Percentiles rank a stretch among this genome's conserved stretches.
Conservation (phyloP, 2,329 filamentous ascomycete genomes). For the Ilyonectria robusta region DNA sequence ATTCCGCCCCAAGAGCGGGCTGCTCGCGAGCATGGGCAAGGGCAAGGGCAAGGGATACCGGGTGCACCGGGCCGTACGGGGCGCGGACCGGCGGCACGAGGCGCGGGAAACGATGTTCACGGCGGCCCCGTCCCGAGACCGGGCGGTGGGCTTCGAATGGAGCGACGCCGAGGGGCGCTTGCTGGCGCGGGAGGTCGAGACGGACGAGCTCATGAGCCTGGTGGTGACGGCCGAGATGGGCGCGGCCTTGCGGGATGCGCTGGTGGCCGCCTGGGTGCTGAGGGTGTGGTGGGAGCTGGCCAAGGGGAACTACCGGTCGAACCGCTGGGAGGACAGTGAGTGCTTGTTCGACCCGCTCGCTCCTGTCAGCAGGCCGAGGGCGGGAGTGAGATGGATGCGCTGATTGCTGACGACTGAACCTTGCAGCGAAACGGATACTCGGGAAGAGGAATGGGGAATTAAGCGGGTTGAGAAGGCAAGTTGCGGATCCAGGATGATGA, state of each 20-base stretch:
- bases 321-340: slow-evolving; percentile 37
- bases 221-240: slow-evolving; percentile 51
- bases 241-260: slow-evolving; percentile 49
- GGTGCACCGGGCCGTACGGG: slow-evolving; percentile 48
- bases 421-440: slow-evolving; percentile 32
- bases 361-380: background rate
- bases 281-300: slow-evolving; percentile 53
- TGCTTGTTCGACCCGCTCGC: background rate
- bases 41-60: slow-evolving; percentile 43
- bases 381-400: slow-evolving; percentile 1
- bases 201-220: slow-evolving; percentile 47
- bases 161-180: slow-evolving; percentile 45
- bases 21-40: slow-evolving; percentile 37
- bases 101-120: slow-evolving; percentile 48
- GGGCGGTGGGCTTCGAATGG: slow-evolving; percentile 52
- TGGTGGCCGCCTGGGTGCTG: slow-evolving; percentile 54
- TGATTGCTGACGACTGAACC: slow-evolving; percentile 28
- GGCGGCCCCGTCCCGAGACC: slow-evolving; percentile 44
- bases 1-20: slow-evolving; percentile 39
- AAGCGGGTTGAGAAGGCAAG: slow-evolving; percentile 11
- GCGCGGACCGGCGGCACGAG: slow-evolving; percentile 42
- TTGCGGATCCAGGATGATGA: background rate
- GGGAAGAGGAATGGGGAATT: slow-evolving; percentile 9
- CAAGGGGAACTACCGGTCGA: slow-evolving; percentile 49
- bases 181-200: slow-evolving; percentile 52